Base-by-base conservation (phyloP, 2,329 filamentous ascomycete species). In the Eutypa lata region DNA sequence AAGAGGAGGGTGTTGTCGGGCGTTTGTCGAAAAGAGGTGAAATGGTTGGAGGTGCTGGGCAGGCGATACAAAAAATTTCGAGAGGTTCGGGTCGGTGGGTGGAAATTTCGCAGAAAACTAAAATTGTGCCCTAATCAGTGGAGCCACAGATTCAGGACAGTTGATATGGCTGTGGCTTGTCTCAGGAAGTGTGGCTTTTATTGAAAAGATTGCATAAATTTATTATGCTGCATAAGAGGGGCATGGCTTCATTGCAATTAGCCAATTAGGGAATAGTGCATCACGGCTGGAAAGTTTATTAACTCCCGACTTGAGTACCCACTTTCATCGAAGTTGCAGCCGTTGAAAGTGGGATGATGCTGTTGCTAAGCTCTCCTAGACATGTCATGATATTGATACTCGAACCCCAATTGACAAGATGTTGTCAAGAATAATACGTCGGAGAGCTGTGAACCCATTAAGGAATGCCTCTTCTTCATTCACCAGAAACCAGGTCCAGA, bases 371-470 rank as follows among this genome's bases (percentile, higher is more conserved):
- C 42, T n/a, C n/a, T 19, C 38, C 19, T 19, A 10, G 3, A 1
- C 37, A 48, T 11, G 14, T 42, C 47, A 26, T 51, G 45, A 40
- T 33, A 53, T 50, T 10, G 26, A 55, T 22, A 26, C 40, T 2
- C 40, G 49, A 11, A 53, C 21, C 46, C 46, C 47, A 43, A 50
- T 50, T 28, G 37, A 51, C 42, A 56, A 52, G 3, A 72, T 73
- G 70, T 61, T 71, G 46, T 68, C 68, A n/a, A 65, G 66, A 60
- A 58, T 66, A 65, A 52, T 65, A 49, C 63, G 64, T 49, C 63
- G 65, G 57, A 67, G 68, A 60, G 63, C 62, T 18, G 47, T 62
- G 47, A 59, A 58, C 47, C 48, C 57, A 18, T 50, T 61, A 47
- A 62, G 61, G 43, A 66, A 55, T 28, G 54, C 52, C 45, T 51